Evolutionary conservation across 441 rosid genomes (phyloP).

Genomic region (Daphne laureola): DNA sequence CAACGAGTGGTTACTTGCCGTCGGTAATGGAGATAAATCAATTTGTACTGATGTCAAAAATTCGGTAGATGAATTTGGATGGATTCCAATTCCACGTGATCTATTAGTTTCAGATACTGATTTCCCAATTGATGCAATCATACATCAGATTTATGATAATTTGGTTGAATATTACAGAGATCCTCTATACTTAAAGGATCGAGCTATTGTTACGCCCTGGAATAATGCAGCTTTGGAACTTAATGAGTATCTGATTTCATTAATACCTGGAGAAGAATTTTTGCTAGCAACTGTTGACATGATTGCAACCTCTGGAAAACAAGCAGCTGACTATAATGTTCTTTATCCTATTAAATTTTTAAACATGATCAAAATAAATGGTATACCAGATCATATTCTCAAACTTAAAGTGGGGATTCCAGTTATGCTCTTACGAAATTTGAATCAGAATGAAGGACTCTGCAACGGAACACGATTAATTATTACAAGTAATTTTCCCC

Average conservation of each 20-base stretch:
- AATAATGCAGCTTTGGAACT: neutral
- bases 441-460: neutral
- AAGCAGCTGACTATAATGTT: neutral
- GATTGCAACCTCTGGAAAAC: neutral
- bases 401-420: neutral
- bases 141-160: neutral
- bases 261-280: neutral
- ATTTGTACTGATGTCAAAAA: neutral
- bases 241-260: neutral
- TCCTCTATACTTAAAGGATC: neutral
- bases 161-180: neutral
- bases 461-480: conserved; percentile 3
- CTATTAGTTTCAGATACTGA: too few relatives aligned
- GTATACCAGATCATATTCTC: neutral
- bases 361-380: neutral
- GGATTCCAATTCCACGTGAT: neutral
- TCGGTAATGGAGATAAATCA: neutral
- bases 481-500: too few relatives aligned
- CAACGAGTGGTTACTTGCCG: neutral
- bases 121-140: too few relatives aligned
- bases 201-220: neutral
- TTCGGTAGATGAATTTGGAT: neutral
- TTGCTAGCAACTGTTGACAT: neutral
- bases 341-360: neutral
- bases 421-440: neutral